Percentiles rank a stretch among this genome's conserved stretches.
Conservation (phyloP, 495 filamentous ascomycete species). For the Penicillium taxi region DNA sequence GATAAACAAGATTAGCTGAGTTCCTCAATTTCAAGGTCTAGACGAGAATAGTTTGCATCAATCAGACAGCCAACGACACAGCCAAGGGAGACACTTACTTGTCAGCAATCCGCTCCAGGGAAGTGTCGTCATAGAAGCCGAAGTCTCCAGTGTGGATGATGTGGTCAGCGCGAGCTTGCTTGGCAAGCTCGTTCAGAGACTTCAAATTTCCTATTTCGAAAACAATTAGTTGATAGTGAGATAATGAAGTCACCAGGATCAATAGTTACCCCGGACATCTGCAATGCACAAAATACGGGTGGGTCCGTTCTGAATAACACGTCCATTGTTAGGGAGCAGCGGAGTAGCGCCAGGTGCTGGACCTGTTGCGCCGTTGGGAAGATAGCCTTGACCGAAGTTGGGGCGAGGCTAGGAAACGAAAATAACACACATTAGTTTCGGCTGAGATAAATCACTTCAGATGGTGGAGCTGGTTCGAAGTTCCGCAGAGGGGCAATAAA, state of each 20-base stretch:
- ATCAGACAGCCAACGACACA: conserved; percentile 7
- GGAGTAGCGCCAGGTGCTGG: conserved; percentile 46
- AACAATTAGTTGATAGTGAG: conserved; percentile 18
- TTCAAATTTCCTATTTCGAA: conserved; percentile 70
- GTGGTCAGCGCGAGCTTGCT: conserved; percentile 84
- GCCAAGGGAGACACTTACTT: conserved; percentile 58
- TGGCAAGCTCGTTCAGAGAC: conserved; percentile 93
- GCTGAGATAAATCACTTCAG: neutral
- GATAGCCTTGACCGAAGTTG: conserved; percentile 46
- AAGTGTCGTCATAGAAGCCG: conserved; percentile 96
- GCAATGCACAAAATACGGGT: conserved; percentile 90
- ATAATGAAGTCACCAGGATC: too few relatives aligned
- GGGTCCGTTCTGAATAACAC: conserved; percentile 75
- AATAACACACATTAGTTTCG: conserved; percentile 5
- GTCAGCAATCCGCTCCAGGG: conserved; percentile 93
- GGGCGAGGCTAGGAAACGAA: conserved; percentile 36
- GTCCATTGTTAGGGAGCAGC: conserved; percentile 58
- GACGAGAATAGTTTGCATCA: conserved; percentile 1
- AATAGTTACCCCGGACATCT: conserved; percentile 90
- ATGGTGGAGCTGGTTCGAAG: neutral
- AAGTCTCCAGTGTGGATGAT: conserved; percentile 99
- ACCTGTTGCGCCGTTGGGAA: conserved; percentile 41
- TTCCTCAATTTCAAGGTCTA: neutral
- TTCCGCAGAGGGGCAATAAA: conserved; percentile 11
- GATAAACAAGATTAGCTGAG: conserved; percentile 12